phyloP scores from a whole-genome alignment of 169 alveolate genomes.

The Cryptosporidium andersoni region DNA sequence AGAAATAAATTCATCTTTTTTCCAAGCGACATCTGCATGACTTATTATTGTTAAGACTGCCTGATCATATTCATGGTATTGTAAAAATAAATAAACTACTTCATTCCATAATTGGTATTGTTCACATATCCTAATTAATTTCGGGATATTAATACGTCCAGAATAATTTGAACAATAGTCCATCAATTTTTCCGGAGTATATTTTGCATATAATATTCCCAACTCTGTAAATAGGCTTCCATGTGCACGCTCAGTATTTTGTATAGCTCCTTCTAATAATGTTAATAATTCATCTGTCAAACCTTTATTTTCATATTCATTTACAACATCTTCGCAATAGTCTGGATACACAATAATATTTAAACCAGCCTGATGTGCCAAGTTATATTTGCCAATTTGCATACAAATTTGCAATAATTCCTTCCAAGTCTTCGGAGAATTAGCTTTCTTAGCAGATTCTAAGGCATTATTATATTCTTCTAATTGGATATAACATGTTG shows the following conservation, averaged over 20 bases:
- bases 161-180: constrained; percentile 90
- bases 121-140: constrained; percentile 92
- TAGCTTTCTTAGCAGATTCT: constrained; percentile 98
- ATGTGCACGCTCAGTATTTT: constrained; percentile 87
- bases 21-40: constrained; percentile 97
- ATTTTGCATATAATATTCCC: constrained; percentile 97
- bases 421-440: constrained; percentile 95
- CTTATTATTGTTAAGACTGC: constrained; percentile 95
- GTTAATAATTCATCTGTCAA: constrained; percentile 88
- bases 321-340: constrained; percentile 94
- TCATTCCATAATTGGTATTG: constrained; percentile 91
- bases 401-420: constrained; percentile 58
- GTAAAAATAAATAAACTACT: constrained; percentile 95
- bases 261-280: constrained; percentile 84
- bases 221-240: constrained; percentile 96
- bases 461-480: constrained; percentile 94
- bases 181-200: constrained; percentile 96
- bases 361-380: constrained; percentile 94
- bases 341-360: constrained; percentile 98
- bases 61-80: constrained; percentile 95
- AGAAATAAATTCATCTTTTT: constrained; percentile 90
- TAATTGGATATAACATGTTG: constrained; percentile 93
- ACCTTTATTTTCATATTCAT: constrained; percentile 91
- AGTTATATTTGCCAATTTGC: constrained; percentile 85
- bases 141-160: constrained; percentile 89